Base-by-base conservation (phyloP, 73 alveolate genomes). In the Blepharisma stoltei region DNA sequence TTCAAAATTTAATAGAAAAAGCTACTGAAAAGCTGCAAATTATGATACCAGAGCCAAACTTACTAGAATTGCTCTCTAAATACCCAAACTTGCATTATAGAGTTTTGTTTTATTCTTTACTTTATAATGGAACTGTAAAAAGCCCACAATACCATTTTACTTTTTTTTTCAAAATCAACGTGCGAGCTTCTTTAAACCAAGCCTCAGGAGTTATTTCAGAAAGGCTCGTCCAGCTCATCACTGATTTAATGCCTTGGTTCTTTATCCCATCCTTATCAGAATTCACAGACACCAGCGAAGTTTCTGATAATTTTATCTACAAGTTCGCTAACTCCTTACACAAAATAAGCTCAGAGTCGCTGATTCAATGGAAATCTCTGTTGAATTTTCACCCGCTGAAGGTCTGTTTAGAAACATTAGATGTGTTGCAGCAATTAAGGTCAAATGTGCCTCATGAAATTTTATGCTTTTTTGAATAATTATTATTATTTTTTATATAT, bases 81-180 rank as follows among this genome's bases (percentile, higher is more conserved):
- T 18, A 11, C 45, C 73, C 73, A 1, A 14, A 60, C 11, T 60
- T 18, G 37, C 23, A n/a, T 14, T 60, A 60, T 5, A 14, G 73
- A 25, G 73, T 60, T n/a, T 25, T 60, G 45, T 60, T 60, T 60
- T 60, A 60, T 25, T n/a, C 46, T n/a, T 25, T 60, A 20, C 46
- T 60, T 8, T 60, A 18, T 25, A 60, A 60, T 5, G 73, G 23
- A 20, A 60, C 14, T 8, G 73, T 60, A n/a, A 60, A 25, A 25
- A 8, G 46, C 38, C 73, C 14, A 60, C 46, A 38, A 8, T 60
- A 20, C 46, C 18, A 14, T 60, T 60, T 60, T 25, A 25, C 18
- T 5, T 60, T 60, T 60, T 9, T 60, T 1, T 60, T 60, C 23
- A 38, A 60, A 60, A 60, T 60, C 46, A 38, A 60, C 5, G 73